These are phyloP conservation scores for Aspergillus bertholletiae DNA, from an alignment of 495 filamentous ascomycete genomes.

Conservation along the genomic window DNA sequence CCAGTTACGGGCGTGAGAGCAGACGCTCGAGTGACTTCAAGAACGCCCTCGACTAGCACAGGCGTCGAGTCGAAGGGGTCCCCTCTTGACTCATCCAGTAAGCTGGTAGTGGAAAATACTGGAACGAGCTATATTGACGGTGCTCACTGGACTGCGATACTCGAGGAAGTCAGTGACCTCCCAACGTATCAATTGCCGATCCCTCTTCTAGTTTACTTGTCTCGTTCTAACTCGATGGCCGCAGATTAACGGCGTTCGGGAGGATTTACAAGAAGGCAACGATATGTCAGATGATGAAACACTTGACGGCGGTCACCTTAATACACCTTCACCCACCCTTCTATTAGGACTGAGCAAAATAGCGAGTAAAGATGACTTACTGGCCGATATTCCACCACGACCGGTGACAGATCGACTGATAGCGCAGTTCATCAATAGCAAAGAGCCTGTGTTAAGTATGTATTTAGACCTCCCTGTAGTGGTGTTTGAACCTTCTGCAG, in stretches of 20 bases:
- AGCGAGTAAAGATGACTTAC: conserved; percentile 33
- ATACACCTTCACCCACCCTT: conserved; percentile 31
- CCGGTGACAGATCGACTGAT: conserved; percentile 41
- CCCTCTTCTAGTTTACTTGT: conserved; percentile 2
- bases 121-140: conserved; percentile 47
- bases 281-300: conserved; percentile 23
- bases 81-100: conserved; percentile 16
- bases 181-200: no score
- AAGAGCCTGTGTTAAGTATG: conserved; percentile 40
- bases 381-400: conserved; percentile 38
- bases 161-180: conserved; percentile 45
- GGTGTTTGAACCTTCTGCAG: neutral
- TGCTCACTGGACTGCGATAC: conserved; percentile 48
- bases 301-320: conserved; percentile 17
- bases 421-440: conserved; percentile 40
- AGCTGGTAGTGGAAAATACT: conserved; percentile 41
- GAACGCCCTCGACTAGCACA: conserved; percentile 46
- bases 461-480: neutral
- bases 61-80: conserved; percentile 42
- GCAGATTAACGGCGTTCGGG: conserved; percentile 29
- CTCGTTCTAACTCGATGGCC: conserved; percentile 6
- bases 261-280: conserved; percentile 22
- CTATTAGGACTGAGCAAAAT: conserved; percentile 35
- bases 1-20: neutral
- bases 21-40: neutral